Evolutionary conservation across 495 filamentous ascomycete species (phyloP), one percentile per base, ranked within the genome.

Genomic region (Talaromyces nanjingensis): DNA sequence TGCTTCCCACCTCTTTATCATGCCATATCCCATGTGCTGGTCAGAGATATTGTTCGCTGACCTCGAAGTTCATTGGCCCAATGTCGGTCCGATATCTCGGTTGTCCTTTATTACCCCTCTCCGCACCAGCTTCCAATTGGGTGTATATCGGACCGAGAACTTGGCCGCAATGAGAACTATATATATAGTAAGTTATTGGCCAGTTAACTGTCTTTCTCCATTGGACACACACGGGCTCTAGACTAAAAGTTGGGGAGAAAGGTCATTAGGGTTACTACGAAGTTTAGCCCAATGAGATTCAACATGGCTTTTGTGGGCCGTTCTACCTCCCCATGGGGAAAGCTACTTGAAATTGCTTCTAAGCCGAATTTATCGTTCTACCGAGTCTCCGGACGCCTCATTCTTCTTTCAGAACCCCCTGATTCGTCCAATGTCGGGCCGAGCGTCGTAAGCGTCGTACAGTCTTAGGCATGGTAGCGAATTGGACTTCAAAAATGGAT

Each of bases 1-100:
- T 57, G 54, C 54, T 57, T 27, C 27, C 37, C 57, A 20, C 31
- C 16, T 60, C 22, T 42, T 60, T 60, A 42, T 60, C 57, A 39
- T 54, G 29, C 6, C n/a, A 31, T 47, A 52, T 52, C 47, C 47
- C 47, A 52, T 52, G 20, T 20, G 20, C 47, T 52, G 47, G n/a
- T 8, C n/a, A 52, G 12, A 52, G 12, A n/a, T n/a, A n/a, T 52
- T 24, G 47, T 52, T 52, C 47, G 3, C 47, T 22, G 47, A 52
- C 47, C n/a, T 8, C 47, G 47, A 52, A n/a, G 18, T n/a, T 53
- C 47, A 64, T 64, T 64, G 62, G 62, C 25, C 52, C 29, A 54
- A 54, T 59, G 62, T 64, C 62, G 62, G 62, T 20, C 49, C 62
- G 62, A 63, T 27, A 63, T 54, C 22, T 14, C 6, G 62, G 22